Evolutionary conservation across 139 green algal species (phyloP).

Genomic region (Chlorella vulgaris): DNA sequence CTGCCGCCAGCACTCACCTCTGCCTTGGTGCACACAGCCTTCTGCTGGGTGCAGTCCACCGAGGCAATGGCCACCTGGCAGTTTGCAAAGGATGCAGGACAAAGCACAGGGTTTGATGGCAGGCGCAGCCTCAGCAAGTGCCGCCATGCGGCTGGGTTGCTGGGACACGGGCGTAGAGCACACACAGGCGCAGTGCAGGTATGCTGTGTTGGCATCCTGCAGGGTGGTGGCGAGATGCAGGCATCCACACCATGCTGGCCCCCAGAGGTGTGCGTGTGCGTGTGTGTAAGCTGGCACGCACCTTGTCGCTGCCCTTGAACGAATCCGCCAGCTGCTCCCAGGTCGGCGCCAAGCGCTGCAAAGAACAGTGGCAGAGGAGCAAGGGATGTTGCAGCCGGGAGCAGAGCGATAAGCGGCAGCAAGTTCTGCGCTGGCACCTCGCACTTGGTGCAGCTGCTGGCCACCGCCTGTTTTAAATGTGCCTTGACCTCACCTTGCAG

Average conservation of each 20-base stretch:
- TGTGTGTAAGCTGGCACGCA: no score
- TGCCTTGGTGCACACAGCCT: conserved; percentile 37
- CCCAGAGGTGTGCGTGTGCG: no score
- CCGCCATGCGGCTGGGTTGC: no score
- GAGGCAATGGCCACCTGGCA: conserved; percentile 12
- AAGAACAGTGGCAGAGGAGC: neutral
- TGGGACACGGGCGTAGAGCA: no score
- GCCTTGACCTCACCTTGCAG: conserved; percentile 6
- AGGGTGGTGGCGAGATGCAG: no score
- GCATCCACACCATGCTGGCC: no score
- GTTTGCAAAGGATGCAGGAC: neutral
- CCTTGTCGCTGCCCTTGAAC: conserved; percentile 32
- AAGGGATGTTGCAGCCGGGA: neutral
- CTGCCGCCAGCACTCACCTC: neutral
- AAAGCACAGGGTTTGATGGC: no score
- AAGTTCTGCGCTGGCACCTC: neutral
- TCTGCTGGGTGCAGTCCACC: conserved; percentile 48
- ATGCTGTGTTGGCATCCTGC: no score
- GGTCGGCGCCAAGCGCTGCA: conserved; percentile 41
- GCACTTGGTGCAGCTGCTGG: neutral
- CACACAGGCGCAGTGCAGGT: no score
- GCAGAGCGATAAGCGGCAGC: neutral
- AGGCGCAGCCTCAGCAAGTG: no score
- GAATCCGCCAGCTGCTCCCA: conserved; percentile 38
- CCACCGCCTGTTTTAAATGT: no score